Evolutionary conservation across 495 filamentous ascomycete species (phyloP), one percentile per base, ranked within the genome.

Genomic region (Diplogelasinospora grovesii): DNA sequence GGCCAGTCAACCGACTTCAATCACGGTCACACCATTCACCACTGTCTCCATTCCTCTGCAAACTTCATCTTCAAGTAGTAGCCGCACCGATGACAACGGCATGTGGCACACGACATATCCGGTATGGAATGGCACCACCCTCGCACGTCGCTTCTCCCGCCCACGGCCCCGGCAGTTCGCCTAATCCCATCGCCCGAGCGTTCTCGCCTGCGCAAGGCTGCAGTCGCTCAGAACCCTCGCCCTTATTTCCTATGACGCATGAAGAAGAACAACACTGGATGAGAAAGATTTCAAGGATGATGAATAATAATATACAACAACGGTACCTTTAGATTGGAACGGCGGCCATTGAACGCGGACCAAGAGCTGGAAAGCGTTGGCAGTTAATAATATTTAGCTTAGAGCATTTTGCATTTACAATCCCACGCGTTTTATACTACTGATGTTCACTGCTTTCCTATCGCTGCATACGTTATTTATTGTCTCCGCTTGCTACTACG

Each of bases 31-130:
- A 8, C 27, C 18, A 18, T 22, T 16, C 23, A 22, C 19, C 16
- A 38, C 39, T n/a, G n/a, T 22, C 5, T 25, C 43, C 16, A n/a
- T 23, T 7, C 36, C 39, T 8, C 21, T 46, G 7, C 37, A 25
- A 19, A 46, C 50, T 7, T 14, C 15, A 4, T 33, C 37, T 8
- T 39, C 10, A 19, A 34, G 22, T 41, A 53, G 7, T 18, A 53
- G 10, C 27, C 49, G 6, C 29, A 42, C 45, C 14, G 51, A 61
- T 15, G 57, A 63, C 23, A 41, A 63, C 21, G 60, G 62, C 16
- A 47, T 37, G 9, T 65, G 61, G 65, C 63, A 68, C 42, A 63
- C 65, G 15, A 48, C 58, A 7, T 67, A 67, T 36, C 58, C 59
- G 22, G 24, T 58, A 5, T 65, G 65, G 65, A 67, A 65, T 28